Evolutionary conservation across 164 flowering plant genomes (phyloP).

Genomic region (Macadamia integrifolia): DNA sequence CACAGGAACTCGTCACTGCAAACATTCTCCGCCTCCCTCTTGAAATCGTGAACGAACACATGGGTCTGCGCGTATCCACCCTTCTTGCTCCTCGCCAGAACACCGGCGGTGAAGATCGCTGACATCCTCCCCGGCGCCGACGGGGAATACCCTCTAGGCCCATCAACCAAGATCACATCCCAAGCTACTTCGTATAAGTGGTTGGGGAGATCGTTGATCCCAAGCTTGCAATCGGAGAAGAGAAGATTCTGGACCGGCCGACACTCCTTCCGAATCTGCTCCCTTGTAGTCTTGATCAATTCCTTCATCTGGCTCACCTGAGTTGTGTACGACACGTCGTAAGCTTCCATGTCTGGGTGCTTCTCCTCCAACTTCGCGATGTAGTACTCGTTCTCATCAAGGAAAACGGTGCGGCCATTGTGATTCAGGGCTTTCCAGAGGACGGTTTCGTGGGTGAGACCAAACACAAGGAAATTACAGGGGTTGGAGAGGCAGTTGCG

Average conservation of each 20-base stretch:
- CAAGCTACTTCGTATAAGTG: slow-evolving; percentile 82
- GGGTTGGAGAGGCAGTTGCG: slow-evolving; percentile 30
- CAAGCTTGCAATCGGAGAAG: slow-evolving; percentile 83
- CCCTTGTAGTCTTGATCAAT: slow-evolving; percentile 40
- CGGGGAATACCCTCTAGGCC: slow-evolving; percentile 76
- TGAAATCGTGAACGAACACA: slow-evolving; percentile 76
- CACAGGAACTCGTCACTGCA: slow-evolving; percentile 77
- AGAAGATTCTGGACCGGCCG: slow-evolving; percentile 81
- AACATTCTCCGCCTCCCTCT: slow-evolving; percentile 53
- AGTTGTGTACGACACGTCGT: slow-evolving; percentile 84
- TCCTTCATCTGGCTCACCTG: slow-evolving; percentile 53
- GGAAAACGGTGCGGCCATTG: slow-evolving; percentile 66
- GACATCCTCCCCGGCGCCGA: slow-evolving; percentile 82
- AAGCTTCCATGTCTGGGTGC: slow-evolving; percentile 65
- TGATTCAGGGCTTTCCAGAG: slow-evolving; percentile 71
- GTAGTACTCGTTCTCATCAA: slow-evolving; percentile 66
- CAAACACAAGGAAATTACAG: slow-evolving; percentile 78
- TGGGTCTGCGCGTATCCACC: slow-evolving; percentile 55
- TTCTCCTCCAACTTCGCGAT: slow-evolving; percentile 44
- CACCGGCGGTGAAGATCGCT: slow-evolving; percentile 81
- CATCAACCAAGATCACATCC: slow-evolving; percentile 92
- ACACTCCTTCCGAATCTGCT: slow-evolving; percentile 61
- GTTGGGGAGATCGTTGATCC: slow-evolving; percentile 80
- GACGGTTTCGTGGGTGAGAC: slow-evolving; percentile 79
- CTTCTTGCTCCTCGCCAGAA: slow-evolving; percentile 80